Base-by-base conservation (phyloP, 164 flowering plant genomes). In the Sextonia rubra region DNA sequence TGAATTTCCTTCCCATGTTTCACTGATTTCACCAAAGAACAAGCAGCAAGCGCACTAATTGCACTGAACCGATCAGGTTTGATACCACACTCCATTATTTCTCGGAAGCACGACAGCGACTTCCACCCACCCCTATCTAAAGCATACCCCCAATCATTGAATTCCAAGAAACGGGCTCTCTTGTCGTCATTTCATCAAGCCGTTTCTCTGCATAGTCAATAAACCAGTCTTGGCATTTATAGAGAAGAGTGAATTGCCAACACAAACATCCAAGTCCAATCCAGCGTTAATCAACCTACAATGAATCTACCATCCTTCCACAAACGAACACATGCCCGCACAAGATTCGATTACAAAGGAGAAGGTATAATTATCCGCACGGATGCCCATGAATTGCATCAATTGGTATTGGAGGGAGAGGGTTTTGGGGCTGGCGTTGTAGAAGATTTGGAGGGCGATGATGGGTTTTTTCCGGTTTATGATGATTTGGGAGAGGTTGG, bases 161-260 rank as follows among this genome's bases (percentile, higher is more conserved):
- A 72, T 90, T 89, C 97, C 97, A 92, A n/a, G 93, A 85, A 72
- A 87, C 90, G 72, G 82, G 62, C 71, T 90, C 91, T 75, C 78
- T 84, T 4, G 64, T 47, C 15, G 75, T 75, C 92, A 92, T 92
- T 75, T 84, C 84, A 1, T 68, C 73, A 71, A 92, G 90, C 74
- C 87, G 74, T 32, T 68, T 81, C 78, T 84, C 86, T 1, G 90
- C 86, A 72, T 5, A 66, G 60, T 79, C 86, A 20, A 82, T 64
- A 32, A 71, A 75, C 91, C 89, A 71, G 82, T 49, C 74, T 88
- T 86, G 4, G 82, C 84, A 77, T 90, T 90, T 89, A 90, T 81
- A 6, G 63, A 26, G 15, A 87, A 75, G 11, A 90, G 86, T 3
- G 91, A 75, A 80, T 90, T 91, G 30, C 89, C 78, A n/a, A 85